phyloP scores from a whole-genome alignment of 2,329 filamentous ascomycete species.

The Nigrospora oryzae region DNA sequence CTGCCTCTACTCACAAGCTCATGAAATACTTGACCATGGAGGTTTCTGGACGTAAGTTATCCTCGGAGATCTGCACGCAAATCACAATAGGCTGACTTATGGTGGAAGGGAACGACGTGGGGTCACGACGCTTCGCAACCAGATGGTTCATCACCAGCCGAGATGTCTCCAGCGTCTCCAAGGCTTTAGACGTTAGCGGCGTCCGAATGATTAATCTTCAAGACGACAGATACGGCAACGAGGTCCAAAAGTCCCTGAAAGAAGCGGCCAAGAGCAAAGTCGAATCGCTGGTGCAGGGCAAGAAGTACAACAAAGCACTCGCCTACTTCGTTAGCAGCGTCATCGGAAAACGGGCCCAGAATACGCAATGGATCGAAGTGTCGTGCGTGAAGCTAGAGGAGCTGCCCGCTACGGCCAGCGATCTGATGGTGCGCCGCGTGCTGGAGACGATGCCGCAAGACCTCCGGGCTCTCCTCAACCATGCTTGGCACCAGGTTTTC shows the following conservation, averaged over 20 bases:
- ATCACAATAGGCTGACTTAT: neutral
- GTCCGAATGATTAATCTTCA: slow-evolving; percentile 26
- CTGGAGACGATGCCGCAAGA: slow-evolving; percentile 31
- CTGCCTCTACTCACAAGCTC: slow-evolving; percentile 24
- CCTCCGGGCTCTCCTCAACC: slow-evolving; percentile 24
- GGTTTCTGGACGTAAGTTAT: no score
- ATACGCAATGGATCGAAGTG: slow-evolving; percentile 35
- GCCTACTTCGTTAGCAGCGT: slow-evolving; percentile 32
- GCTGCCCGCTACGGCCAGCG: slow-evolving; percentile 25
- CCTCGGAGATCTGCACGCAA: no score
- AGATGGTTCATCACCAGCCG: slow-evolving; percentile 33
- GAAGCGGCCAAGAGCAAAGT: slow-evolving; percentile 28
- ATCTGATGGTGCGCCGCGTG: slow-evolving; percentile 26
- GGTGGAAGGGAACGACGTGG: slow-evolving; percentile 4
- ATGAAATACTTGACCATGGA: slow-evolving; percentile 23
- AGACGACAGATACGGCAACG: slow-evolving; percentile 25
- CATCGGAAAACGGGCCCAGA: slow-evolving; percentile 30
- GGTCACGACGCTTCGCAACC: slow-evolving; percentile 15
- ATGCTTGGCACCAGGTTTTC: slow-evolving; percentile 28
- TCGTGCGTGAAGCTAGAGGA: slow-evolving; percentile 30
- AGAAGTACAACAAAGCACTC: slow-evolving; percentile 31
- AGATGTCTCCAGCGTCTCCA: slow-evolving; percentile 20
- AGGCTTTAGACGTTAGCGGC: slow-evolving; percentile 17
- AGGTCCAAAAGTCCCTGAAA: slow-evolving; percentile 25
- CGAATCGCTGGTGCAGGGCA: slow-evolving; percentile 19